Conservation (phyloP, 2,329 filamentous ascomycete genomes). For the Fusarium drepaniforme region DNA sequence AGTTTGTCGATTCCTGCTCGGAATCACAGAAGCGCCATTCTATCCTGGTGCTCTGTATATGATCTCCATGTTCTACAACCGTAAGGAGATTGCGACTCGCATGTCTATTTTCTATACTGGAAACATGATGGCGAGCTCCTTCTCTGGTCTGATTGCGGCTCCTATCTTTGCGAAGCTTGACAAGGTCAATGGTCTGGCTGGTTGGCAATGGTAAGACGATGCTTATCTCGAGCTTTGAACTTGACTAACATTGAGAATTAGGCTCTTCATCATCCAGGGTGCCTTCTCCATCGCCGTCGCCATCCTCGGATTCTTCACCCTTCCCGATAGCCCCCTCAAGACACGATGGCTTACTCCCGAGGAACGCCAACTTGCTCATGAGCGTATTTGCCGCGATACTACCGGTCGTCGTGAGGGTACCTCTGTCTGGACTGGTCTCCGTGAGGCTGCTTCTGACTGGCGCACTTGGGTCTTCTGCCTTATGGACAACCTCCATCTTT, state of each 20-base stretch:
- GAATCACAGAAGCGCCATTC: constrained; percentile 57
- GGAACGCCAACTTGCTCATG: constrained; percentile 57
- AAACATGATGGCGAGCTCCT: constrained; percentile 52
- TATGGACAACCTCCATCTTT: constrained; percentile 30
- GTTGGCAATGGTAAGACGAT: constrained; percentile 47
- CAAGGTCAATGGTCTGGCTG: constrained; percentile 40
- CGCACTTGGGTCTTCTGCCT: constrained; percentile 44
- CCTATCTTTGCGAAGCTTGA: constrained; percentile 53
- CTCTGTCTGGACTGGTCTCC: constrained; percentile 48
- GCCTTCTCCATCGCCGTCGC: constrained; percentile 44
- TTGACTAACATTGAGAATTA: neutral
- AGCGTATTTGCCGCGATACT: constrained; percentile 50
- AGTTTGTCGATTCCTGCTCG: constrained; percentile 55
- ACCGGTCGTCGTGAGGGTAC: constrained; percentile 48
- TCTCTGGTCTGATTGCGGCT: constrained; percentile 59
- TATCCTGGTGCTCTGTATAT: constrained; percentile 54
- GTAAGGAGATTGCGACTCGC: constrained; percentile 59
- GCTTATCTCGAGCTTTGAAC: too few relatives aligned
- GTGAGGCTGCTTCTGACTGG: constrained; percentile 41
- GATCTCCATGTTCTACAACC: constrained; percentile 66
- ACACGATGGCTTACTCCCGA: constrained; percentile 53
- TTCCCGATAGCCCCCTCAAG: constrained; percentile 54
- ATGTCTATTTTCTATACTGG: constrained; percentile 60
- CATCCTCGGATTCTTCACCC: constrained; percentile 48
- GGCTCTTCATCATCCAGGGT: constrained; percentile 48